These are phyloP conservation scores for Eucalyptus microcorys DNA, from an alignment of 345 rosid species.

Conservation along the genomic window DNA sequence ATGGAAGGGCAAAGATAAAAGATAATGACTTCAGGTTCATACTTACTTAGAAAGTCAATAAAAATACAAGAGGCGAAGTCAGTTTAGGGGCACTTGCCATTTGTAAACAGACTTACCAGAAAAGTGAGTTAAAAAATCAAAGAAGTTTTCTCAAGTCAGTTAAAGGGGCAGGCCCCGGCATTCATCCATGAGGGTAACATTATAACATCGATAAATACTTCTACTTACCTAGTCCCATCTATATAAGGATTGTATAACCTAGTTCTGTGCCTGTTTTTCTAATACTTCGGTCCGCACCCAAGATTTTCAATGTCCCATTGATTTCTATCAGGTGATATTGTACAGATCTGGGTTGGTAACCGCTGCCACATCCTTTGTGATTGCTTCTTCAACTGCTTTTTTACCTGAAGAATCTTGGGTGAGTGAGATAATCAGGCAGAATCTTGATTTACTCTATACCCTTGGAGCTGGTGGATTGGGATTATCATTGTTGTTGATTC, in stretches of 20 bases:
- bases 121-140: not conserved
- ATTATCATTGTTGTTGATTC: constrained; percentile 61
- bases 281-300: not conserved
- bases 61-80: not conserved
- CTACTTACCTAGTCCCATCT: not conserved
- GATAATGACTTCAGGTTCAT: not conserved
- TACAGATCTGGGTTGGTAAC: constrained; percentile 84
- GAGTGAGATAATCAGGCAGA: constrained; percentile 38
- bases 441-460: constrained; percentile 49
- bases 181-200: not conserved
- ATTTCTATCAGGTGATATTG: constrained; percentile 52
- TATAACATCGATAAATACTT: not conserved
- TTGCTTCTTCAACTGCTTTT: constrained; percentile 72
- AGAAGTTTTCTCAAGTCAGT: not conserved
- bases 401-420: constrained; percentile 36
- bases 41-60: not conserved
- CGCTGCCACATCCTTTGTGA: constrained; percentile 65
- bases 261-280: not conserved
- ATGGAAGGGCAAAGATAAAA: not conserved
- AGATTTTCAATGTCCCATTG: not conserved
- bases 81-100: not conserved
- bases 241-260: not conserved
- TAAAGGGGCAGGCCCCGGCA: not conserved
- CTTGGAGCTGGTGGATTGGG: constrained; percentile 82
- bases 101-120: not conserved